Evolutionary conservation across 2,329 filamentous ascomycete genomes (phyloP).

Genomic region (Cladosporium phlei): DNA sequence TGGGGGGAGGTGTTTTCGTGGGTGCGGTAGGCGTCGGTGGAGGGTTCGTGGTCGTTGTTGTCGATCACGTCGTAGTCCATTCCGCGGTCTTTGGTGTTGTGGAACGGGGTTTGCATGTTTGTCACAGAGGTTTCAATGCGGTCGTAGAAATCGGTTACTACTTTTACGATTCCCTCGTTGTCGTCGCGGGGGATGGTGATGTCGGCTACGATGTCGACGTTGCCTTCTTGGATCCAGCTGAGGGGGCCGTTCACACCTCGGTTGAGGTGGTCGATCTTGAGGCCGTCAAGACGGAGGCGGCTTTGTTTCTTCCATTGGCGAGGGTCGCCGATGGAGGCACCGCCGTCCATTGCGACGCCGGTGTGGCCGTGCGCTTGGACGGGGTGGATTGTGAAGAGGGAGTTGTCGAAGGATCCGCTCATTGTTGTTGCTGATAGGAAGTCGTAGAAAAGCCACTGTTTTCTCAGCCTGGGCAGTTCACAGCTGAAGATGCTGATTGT

Average conservation of each 20-base stretch:
- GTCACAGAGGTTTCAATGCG: constrained; percentile 89
- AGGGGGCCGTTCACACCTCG: constrained; percentile 89
- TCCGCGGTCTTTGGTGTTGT: constrained; percentile 16
- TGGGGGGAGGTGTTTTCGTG: neutral
- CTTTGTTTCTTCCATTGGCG: constrained; percentile 94
- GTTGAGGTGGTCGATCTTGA: constrained; percentile 95
- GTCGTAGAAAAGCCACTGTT: constrained; percentile 97
- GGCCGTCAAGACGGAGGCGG: constrained; percentile 81
- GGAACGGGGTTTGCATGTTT: constrained; percentile 37
- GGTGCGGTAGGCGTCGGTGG: constrained; percentile 7
- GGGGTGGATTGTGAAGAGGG: constrained; percentile 94
- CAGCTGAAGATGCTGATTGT: constrained; percentile 93
- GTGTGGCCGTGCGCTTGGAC: constrained; percentile 80
- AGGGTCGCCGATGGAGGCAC: constrained; percentile 57
- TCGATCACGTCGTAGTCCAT: constrained; percentile 20
- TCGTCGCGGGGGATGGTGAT: constrained; percentile 88
- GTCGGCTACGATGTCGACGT: constrained; percentile 93
- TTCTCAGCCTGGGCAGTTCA: constrained; percentile 84
- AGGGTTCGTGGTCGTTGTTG: constrained; percentile 19
- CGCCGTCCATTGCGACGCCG: constrained; percentile 55
- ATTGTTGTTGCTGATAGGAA: constrained; percentile 93
- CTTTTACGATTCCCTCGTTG: constrained; percentile 84
- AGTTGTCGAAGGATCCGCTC: constrained; percentile 92
- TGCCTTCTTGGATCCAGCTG: constrained; percentile 96
- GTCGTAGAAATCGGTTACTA: constrained; percentile 96